These are phyloP conservation scores for Microbotryum silenes-acaulis DNA, from an alignment of 1,284 basidiomycete genomes.

Conservation along the genomic window DNA sequence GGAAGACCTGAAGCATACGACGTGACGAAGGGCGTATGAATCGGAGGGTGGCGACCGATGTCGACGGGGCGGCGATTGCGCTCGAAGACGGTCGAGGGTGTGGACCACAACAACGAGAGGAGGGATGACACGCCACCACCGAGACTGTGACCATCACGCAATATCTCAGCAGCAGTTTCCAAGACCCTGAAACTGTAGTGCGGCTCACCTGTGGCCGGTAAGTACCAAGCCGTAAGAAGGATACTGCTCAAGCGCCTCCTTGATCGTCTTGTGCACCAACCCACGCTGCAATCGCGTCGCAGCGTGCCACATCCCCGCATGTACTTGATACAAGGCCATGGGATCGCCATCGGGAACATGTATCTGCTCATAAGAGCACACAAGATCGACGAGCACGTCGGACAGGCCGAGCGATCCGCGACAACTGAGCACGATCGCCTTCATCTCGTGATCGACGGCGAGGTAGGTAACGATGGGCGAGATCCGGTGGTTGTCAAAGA, in stretches of 20 bases:
- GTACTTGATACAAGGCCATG: slow-evolving; percentile 43
- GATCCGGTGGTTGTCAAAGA: slow-evolving; percentile 39
- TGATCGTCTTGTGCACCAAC: slow-evolving; percentile 45
- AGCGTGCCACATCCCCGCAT: slow-evolving; percentile 48
- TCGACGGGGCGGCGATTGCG: slow-evolving; percentile 2
- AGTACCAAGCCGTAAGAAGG: slow-evolving; percentile 47
- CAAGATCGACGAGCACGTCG: slow-evolving; percentile 49
- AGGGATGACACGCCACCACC: slow-evolving; percentile 47
- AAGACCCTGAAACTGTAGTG: neutral
- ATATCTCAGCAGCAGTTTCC: neutral
- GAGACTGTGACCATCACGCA: slow-evolving; percentile 39
- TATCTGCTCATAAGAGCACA: slow-evolving; percentile 46
- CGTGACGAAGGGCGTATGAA: slow-evolving; percentile 47
- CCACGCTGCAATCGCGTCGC: slow-evolving; percentile 43
- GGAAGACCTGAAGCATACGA: slow-evolving; percentile 43
- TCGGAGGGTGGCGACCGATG: slow-evolving; percentile 37
- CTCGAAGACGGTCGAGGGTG: slow-evolving; percentile 16
- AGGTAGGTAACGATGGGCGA: slow-evolving; percentile 42
- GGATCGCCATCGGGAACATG: slow-evolving; percentile 42
- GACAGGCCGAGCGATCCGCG: slow-evolving; percentile 47
- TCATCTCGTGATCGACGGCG: slow-evolving; percentile 45
- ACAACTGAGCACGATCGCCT: slow-evolving; percentile 44
- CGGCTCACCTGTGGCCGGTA: slow-evolving; percentile 38
- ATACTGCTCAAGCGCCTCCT: slow-evolving; percentile 41
- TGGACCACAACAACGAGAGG: slow-evolving; percentile 33